Conservation (phyloP, 2,329 filamentous ascomycete genomes). For the Clonostachys byssicola region DNA sequence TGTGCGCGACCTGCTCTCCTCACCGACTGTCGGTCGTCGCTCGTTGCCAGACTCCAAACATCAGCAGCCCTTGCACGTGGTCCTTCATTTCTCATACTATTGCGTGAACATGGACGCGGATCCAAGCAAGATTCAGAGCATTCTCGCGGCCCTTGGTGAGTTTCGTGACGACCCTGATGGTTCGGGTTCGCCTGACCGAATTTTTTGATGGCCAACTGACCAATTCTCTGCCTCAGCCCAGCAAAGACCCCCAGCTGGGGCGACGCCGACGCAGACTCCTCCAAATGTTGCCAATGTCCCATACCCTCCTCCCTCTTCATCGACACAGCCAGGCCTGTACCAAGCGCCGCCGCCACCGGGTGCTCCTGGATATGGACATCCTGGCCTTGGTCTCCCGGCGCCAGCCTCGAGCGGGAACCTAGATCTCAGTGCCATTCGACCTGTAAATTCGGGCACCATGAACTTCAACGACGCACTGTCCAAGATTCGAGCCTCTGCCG, state of each 20-base stretch:
- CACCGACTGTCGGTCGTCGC: too few species aligned
- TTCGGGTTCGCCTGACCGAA: too few species aligned
- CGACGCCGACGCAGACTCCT: constrained; percentile 36
- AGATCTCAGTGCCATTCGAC: constrained; percentile 76
- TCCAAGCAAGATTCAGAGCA: constrained; percentile 36
- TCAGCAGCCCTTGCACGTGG: too few species aligned
- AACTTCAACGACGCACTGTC: constrained; percentile 82
- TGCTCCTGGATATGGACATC: constrained; percentile 20
- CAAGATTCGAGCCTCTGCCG: constrained; percentile 77
- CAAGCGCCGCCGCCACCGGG: constrained; percentile 25
- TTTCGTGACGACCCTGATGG: constrained; percentile 1
- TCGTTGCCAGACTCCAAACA: too few species aligned
- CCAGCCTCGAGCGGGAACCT: constrained; percentile 72
- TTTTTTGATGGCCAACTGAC: constrained; percentile 2
- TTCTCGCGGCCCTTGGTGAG: constrained; percentile 44
- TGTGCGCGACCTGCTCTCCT: too few species aligned
- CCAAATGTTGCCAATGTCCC: constrained; percentile 28
- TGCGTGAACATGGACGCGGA: constrained; percentile 19
- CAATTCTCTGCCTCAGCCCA: constrained; percentile 7
- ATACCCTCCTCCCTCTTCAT: constrained; percentile 30
- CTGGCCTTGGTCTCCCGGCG: constrained; percentile 46
- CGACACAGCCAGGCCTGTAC: constrained; percentile 19
- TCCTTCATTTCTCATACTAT: too few species aligned
- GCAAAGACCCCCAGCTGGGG: constrained; percentile 35
- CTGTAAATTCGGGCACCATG: constrained; percentile 74